Percentiles rank a stretch among this genome's conserved stretches.
Conservation (phyloP, 306 rosid genomes). For the Pyrus bretschneideri region DNA sequence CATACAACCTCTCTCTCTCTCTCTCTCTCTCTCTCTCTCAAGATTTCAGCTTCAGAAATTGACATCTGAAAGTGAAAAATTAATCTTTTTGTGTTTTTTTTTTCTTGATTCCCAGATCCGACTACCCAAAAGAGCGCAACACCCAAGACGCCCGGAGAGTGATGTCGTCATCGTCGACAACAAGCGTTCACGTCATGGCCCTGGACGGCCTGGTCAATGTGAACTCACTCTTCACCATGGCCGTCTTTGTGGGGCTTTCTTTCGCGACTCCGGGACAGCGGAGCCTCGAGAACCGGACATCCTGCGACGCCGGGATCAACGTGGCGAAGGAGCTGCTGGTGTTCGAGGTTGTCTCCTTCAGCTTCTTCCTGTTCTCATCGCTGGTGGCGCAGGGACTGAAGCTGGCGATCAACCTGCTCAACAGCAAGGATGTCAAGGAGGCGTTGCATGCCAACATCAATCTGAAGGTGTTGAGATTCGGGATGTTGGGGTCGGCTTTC, state of each 20-base stretch:
- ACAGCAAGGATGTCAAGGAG: slow-evolving; percentile 69
- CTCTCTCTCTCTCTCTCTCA: background rate
- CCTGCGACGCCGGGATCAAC: slow-evolving; percentile 60
- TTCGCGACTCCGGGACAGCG: slow-evolving; percentile 54
- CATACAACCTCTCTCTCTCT: background rate
- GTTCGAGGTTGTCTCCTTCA: slow-evolving; percentile 83
- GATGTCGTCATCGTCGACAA: slow-evolving; percentile 34
- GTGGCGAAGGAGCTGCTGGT: slow-evolving; percentile 70
- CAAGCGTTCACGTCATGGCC: slow-evolving; percentile 84
- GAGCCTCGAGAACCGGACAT: slow-evolving; percentile 53
- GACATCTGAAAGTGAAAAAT: background rate
- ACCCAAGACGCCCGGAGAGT: slow-evolving; percentile 7
- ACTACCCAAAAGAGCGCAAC: slow-evolving; percentile 38
- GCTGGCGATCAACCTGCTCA: slow-evolving; percentile 73
- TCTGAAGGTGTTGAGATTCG: slow-evolving; percentile 47
- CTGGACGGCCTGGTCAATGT: slow-evolving; percentile 80
- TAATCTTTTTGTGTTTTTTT: background rate
- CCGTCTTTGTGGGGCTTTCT: slow-evolving; percentile 92
- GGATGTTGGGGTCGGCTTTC: slow-evolving; percentile 76
- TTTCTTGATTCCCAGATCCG: slow-evolving; percentile 34
- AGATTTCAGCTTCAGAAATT: background rate
- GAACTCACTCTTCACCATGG: slow-evolving; percentile 88
- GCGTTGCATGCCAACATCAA: slow-evolving; percentile 72
- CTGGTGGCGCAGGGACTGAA: slow-evolving; percentile 80
- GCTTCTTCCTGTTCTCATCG: slow-evolving; percentile 81